Base-by-base conservation (phyloP, 2,329 filamentous ascomycete species). In the Xylaria sp. region DNA sequence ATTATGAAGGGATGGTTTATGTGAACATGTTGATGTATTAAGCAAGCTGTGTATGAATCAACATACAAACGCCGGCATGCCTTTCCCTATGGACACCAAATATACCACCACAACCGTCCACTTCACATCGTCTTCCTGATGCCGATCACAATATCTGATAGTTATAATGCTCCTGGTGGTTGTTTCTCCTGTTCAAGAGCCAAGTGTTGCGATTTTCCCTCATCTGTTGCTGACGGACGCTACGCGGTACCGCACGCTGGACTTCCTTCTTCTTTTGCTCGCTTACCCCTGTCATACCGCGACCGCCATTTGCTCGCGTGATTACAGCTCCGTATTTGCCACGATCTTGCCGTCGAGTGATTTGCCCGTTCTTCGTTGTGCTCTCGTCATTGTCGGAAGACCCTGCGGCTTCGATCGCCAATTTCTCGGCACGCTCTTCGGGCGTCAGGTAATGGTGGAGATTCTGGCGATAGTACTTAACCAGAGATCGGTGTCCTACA, bases 381-480 rank as follows among this genome's bases (percentile, higher is more conserved):
- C 74, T 73, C 13, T 75, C 79, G 43, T 81, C 82, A 13, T 77
- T 77, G 8, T 62, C 56, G 15, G 74, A 71, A 15, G 62, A 64
- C 36, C 68, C 72, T 59, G 79, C 77, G 3, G 69, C 78, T 70
- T 91, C 87, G 67, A 93, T 87, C 5, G 89, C 86, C 68, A 91
- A 84, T 74, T 89, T 90, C 74, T 91, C 87, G 66, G 88, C 86
- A 63, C 92, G 91, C 81, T 97, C 94, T 67, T 92, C 91, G 0
- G 90, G 83, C 2, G 92, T 90, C 1, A 94, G 94, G 79, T 97
- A 91, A 80, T 89, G 92, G 80, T 92, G 90, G 52, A 99, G 85
- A 81, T 98, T 98, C 83, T 99, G 96, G 68, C 93, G 91, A 83
- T 90, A 99, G 82, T 98, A 98, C 74, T 88, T 90, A 78, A 92